Evolutionary conservation across 345 rosid species (phyloP), one percentile per base, ranked within the genome.

Genomic region (Camelina neglecta): DNA sequence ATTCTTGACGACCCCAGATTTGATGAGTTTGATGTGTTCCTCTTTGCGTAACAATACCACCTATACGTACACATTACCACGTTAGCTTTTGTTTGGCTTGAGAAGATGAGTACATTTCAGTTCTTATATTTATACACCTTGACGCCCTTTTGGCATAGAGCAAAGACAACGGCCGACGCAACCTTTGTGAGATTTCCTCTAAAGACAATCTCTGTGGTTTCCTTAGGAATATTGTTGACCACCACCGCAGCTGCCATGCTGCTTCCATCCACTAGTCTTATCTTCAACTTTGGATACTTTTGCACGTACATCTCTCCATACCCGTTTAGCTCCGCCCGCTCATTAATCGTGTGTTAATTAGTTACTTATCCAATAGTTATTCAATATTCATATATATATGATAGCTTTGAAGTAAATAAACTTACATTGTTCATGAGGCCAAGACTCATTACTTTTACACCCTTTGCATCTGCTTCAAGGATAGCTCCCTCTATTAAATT

Each of bases 391-490:
- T 42, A 39, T 57, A 15, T 31, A 15, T 31, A 15, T 57, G 3
- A 41, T 71, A 26, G n/a, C 0, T 18, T 33, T 39, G 9, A 11
- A 53, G 54, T 39, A 39, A 29, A 12, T 29, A 29, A 39, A 26
- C 80, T 79, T 80, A 79, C 90, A 85, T 82, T 85, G 77, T 89
- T 87, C 78, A 84, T 21, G 29, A 89, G 81, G 6, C 88, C 93
- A 8, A 89, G 80, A 72, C 88, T 89, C 58, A 87, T 23, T 26
- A 83, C 91, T 63, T 78, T 85, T 16, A 79, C 91, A 3, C 91
- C 91, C 66, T 82, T 87, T 12, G 11, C 47, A 38, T 89, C 83
- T 1, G 91, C 93, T 54, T 84, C 81, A 9, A 83, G 44, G 42
- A 87, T 78, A 26, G 88, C 85, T 65, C 78, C 72, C 78, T 87